Evolutionary conservation across 805 yeast genomes (phyloP), one percentile per base, ranked within the genome.

Genomic region (Schizosaccharomyces osmophilus): DNA sequence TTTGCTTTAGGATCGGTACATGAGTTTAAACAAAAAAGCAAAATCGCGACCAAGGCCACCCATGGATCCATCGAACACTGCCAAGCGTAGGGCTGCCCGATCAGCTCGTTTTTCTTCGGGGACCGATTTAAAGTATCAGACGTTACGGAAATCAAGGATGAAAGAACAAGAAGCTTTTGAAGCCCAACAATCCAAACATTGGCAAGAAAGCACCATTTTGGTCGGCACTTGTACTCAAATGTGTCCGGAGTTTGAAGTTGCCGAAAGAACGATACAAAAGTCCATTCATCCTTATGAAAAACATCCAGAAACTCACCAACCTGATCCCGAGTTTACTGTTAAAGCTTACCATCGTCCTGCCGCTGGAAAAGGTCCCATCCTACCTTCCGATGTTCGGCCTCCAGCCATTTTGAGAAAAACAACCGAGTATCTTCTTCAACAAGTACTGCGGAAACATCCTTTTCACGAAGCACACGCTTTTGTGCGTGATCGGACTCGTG

Each of bases 321-420:
- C 87, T 5, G 76, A 86, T 0, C 70, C 79, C 39, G 68, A 68
- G 0, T 73, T 75, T 55, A 95, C 97, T 0, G 79, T 93, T 5
- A 93, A 93, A 71, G 94, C 95, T 1, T 93, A 93, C 69, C 85
- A 95, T 26, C 77, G 99, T 66, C 97, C 99, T 0, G 95, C 95
- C 19, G 97, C 97, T 0, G 98, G 97, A 5, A 96, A 93, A 66
- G 95, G 96, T 0, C 97, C 97, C 1, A 95, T 97, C 2, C 73
- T 93, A 63, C 99, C 98, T 0, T 87, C 96, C 1, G 98, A 93
- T 70, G 99, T 93, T 3, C 77, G 99, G 64, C 95, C 98, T 0
- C 98, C 99, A 0, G 78, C 77, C 62, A 74, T 89, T 0, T 72
- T 93, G 54, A 64, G 65, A 9, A 67, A 75, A 43, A 83, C 97